Evolutionary conservation across 495 filamentous ascomycete species (phyloP), one percentile per base, ranked within the genome.

Genomic region (Aspergillus hancockii): DNA sequence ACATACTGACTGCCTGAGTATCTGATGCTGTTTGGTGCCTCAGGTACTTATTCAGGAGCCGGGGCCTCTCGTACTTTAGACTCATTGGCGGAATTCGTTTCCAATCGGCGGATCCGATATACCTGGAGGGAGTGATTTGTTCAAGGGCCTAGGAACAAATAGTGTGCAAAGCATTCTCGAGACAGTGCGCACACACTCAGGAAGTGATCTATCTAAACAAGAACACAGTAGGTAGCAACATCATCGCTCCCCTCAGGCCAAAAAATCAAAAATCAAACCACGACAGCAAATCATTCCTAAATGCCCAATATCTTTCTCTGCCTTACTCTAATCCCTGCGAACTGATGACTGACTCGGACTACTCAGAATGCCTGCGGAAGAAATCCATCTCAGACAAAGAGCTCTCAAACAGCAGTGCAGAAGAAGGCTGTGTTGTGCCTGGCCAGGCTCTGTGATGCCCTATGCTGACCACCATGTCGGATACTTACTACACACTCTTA

Each of bases 381-480:
- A n/a, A 40, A 13, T 2, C 2, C 36, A 40, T 40, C 36, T 10
- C 41, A 19, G 9, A 45, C 16, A n/a, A 45, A 8, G 31, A 36
- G 50, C 18, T 52, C 31, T 38, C 30, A 4, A 16, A 14, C 22
- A 19, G 30, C 18, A 13, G 38, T 52, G n/a, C 30, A 38, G 6
- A 51, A 52, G 47, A 51, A 52, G 47, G 46, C 46, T 31, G 47
- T 58, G 54, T 28, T 40, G 28, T 58, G 34, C n/a, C 40, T 21
- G 56, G 36, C 57, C 57, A 23, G 50, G 40, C 57, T 52, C 49
- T 59, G 19, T 34, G 28, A 36, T 40, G 57, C 50, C 57, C 50
- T 50, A 53, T 59, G 52, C 57, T 59, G 57, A 59, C 57, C 57
- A 59, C 57, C 57, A 49, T 59, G 30, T 49, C 41, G 23, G 43